Evolutionary conservation across 306 rosid genomes (phyloP).

Genomic region (Lathyrus tuberosus): DNA sequence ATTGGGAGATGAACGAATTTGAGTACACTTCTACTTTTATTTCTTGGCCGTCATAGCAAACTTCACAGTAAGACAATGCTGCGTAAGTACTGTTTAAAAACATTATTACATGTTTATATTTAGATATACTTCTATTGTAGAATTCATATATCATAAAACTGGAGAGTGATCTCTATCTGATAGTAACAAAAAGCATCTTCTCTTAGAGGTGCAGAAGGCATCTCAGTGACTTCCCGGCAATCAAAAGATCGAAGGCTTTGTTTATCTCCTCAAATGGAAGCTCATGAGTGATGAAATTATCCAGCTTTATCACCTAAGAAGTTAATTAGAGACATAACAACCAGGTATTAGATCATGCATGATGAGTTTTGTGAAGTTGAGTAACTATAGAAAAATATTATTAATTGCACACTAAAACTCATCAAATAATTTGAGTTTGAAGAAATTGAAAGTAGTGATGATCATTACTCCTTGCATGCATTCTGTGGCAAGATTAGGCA

Average conservation of each 20-base stretch:
- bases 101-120: conserved; percentile 20
- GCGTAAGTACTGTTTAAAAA: not conserved
- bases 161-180: conserved; percentile 8
- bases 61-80: conserved; percentile 11
- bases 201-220: conserved; percentile 60
- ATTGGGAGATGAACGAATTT: conserved; percentile 1
- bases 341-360: conserved; percentile 21
- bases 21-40: not conserved
- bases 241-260: conserved; percentile 66
- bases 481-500: conserved; percentile 68
- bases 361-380: not conserved
- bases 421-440: not conserved
- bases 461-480: conserved; percentile 63
- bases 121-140: conserved; percentile 6
- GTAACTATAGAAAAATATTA: not conserved
- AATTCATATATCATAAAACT: conserved; percentile 8
- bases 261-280: conserved; percentile 81
- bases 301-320: conserved; percentile 65
- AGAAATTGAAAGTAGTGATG: conserved; percentile 12
- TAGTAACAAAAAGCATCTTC: not conserved
- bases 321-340: conserved; percentile 4
- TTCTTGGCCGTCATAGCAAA: not conserved
- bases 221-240: conserved; percentile 68
- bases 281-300: conserved; percentile 79
- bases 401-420: not conserved